phyloP scores from a whole-genome alignment of 2,329 filamentous ascomycete species.

The Fusarium mangiferae region DNA sequence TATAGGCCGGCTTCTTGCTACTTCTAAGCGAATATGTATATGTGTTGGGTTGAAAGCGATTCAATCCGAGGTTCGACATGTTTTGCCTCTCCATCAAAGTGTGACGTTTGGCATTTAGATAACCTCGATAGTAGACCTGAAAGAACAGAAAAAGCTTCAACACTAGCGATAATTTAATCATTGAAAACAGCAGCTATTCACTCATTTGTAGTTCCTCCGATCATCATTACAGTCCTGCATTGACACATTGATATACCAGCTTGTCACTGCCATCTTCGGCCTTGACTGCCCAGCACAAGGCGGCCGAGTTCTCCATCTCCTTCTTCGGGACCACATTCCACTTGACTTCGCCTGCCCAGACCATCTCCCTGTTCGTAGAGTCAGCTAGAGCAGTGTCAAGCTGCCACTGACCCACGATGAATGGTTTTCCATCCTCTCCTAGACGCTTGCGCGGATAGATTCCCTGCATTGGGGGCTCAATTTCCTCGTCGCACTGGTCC shows the following conservation, averaged over 20 bases:
- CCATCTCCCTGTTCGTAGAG: accelerated
- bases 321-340: neutral
- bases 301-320: neutral
- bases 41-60: too few species aligned
- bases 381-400: neutral
- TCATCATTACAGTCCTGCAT: accelerated
- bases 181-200: too few species aligned
- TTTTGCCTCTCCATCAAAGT: too few species aligned
- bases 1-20: too few species aligned
- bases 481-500: neutral
- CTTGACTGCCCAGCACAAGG: neutral
- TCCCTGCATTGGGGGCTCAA: too few species aligned
- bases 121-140: too few species aligned
- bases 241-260: neutral
- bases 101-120: too few species aligned
- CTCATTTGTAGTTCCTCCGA: accelerated
- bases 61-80: too few species aligned
- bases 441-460: neutral
- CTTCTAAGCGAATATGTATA: too few species aligned
- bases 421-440: neutral
- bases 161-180: too few species aligned
- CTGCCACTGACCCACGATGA: neutral
- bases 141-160: too few species aligned
- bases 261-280: neutral
- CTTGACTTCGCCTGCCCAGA: neutral